Base-by-base conservation (phyloP, 225 moss, liverwort and hornwort genomes). In the Climacium dendroides region DNA sequence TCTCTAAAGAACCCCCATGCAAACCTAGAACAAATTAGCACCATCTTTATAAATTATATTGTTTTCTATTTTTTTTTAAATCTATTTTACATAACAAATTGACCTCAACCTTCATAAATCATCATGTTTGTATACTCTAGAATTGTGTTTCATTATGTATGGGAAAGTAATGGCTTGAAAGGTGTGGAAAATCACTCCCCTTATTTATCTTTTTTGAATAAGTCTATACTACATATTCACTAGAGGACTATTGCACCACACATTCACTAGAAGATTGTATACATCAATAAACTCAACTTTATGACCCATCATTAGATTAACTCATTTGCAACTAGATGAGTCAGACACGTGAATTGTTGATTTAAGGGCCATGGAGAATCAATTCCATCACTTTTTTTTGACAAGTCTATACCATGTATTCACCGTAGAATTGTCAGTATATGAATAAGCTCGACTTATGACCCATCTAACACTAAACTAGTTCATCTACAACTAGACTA, bases 341-440 rank as follows among this genome's bases (percentile, higher is more conserved):
- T 34, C 10, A 64, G 0, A 64, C 18, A 5, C 5, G 9, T 63
- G 8, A 7, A 34, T 34, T 63, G 32, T 7, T 34, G 63, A 5
- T 4, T 63, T 0, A 3, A 1, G 9, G 5, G 17, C 2, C 32
- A 34, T 17, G 5, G 5, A 17, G 4, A 32, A 63, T 17, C 34
- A 63, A 63, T 4, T 15, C 8, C 32, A 2, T 32, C 17, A 63
- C 17, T 63, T 32, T 2, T 34, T 63, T 63, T 63, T 67, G 20
- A 13, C 13, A 37, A 66, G 6, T 37, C 22, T 67, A 67, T n/a
- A n/a, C n/a, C n/a, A n/a, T n/a, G n/a, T n/a, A n/a, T n/a, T n/a
- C n/a, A n/a, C n/a, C n/a, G n/a, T n/a, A n/a, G n/a, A n/a, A n/a
- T n/a, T n/a, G n/a, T n/a, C n/a, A n/a, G n/a, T n/a, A n/a, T n/a